phyloP scores from a whole-genome alignment of 2,329 filamentous ascomycete species.

The Alternaria sp. region DNA sequence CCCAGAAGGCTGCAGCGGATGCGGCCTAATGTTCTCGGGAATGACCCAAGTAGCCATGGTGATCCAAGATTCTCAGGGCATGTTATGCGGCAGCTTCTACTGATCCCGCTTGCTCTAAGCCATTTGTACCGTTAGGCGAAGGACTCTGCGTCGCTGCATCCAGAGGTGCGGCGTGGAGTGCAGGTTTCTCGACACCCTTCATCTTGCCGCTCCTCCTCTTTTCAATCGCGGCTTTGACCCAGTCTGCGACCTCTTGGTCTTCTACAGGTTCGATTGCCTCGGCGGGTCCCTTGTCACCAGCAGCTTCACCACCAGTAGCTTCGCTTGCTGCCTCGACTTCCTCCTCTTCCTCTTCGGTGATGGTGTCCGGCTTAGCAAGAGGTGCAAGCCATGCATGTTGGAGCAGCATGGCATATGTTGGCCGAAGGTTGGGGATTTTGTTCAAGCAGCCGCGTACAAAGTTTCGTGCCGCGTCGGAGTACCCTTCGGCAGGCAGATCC shows the following conservation, averaged over 20 bases:
- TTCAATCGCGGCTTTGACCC: constrained; percentile 79
- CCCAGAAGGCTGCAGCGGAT: constrained; percentile 2
- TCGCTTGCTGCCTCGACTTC: constrained; percentile 56
- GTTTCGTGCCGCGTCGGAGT: constrained; percentile 79
- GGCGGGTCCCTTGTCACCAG: constrained; percentile 40
- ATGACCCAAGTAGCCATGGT: not conserved
- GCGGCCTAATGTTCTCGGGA: not conserved
- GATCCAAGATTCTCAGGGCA: not conserved
- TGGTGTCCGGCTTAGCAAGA: constrained; percentile 78
- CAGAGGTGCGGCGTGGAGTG: constrained; percentile 85
- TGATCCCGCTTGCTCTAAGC: constrained; percentile 31
- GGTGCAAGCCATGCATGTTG: constrained; percentile 87
- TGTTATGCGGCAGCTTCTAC: constrained; percentile 28
- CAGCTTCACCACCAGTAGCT: constrained; percentile 54
- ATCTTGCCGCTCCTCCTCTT: constrained; percentile 68
- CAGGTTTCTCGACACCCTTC: constrained; percentile 69
- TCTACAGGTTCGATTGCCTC: constrained; percentile 56
- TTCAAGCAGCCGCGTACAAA: constrained; percentile 92
- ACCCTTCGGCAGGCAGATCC: constrained; percentile 79
- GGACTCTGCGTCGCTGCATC: constrained; percentile 67
- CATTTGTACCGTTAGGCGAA: constrained; percentile 35
- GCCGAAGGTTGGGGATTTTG: constrained; percentile 90
- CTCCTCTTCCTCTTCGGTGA: constrained; percentile 74
- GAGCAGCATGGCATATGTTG: constrained; percentile 90
- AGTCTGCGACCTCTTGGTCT: constrained; percentile 85